Evolutionary conservation across 2,329 filamentous ascomycete genomes (phyloP).

Genomic region (Ophiostoma ulmi): DNA sequence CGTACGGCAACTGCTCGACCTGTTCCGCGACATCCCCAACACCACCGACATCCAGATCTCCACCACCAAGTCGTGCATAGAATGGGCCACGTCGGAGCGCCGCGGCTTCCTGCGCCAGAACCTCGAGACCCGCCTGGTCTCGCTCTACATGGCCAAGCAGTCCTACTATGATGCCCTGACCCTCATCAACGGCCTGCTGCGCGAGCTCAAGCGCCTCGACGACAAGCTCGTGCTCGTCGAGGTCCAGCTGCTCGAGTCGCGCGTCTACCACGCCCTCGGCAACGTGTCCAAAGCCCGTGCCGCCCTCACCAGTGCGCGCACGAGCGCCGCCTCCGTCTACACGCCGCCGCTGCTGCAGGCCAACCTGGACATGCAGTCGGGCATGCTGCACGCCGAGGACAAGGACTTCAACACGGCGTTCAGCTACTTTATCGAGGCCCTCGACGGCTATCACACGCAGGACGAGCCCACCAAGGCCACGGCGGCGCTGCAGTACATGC

Average conservation of each 20-base stretch:
- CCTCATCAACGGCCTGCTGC: constrained; percentile 91
- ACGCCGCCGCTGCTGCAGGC: constrained; percentile 92
- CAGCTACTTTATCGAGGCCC: constrained; percentile 98
- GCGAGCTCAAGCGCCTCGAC: constrained; percentile 94
- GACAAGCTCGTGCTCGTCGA: constrained; percentile 98
- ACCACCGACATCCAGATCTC: constrained; percentile 89
- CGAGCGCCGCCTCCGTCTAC: constrained; percentile 93
- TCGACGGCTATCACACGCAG: constrained; percentile 92
- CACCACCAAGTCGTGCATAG: constrained; percentile 98
- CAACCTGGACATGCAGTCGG: constrained; percentile 97
- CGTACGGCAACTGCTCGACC: constrained; percentile 91
- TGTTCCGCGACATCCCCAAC: constrained; percentile 90
- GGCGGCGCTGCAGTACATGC: constrained; percentile 97
- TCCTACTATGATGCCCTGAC: constrained; percentile 95
- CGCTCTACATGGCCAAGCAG: constrained; percentile 94
- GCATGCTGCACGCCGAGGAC: constrained; percentile 97
- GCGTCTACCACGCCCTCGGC: constrained; percentile 93
- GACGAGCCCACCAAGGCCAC: constrained; percentile 87
- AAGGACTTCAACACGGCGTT: constrained; percentile 98
- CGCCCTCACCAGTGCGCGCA: constrained; percentile 87
- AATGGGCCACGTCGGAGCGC: constrained; percentile 94
- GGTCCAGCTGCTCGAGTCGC: constrained; percentile 93
- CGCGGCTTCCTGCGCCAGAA: constrained; percentile 96
- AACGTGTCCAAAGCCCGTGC: constrained; percentile 95
- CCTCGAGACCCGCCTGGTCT: constrained; percentile 90